Evolutionary conservation across 2,329 filamentous ascomycete species (phyloP).

Genomic region (Penicillium sp.): DNA sequence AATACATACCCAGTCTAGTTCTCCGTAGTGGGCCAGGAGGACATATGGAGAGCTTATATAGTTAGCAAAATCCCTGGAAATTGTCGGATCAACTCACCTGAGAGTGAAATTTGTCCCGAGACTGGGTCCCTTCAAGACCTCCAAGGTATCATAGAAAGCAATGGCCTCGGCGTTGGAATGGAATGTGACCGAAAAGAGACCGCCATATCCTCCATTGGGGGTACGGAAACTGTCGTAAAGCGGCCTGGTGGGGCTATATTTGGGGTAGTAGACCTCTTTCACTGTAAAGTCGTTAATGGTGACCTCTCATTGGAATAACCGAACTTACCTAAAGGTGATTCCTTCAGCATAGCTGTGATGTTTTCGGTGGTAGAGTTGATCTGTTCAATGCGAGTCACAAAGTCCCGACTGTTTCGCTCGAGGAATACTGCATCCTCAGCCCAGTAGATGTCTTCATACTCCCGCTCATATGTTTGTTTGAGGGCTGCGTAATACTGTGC

Average conservation of each 20-base stretch:
- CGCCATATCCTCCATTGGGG: slow-evolving; percentile 80
- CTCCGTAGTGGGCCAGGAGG: slow-evolving; percentile 84
- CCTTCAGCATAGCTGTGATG: slow-evolving; percentile 70
- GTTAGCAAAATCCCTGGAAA: slow-evolving; percentile 13
- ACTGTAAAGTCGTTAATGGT: slow-evolving; percentile 53
- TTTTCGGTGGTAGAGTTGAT: slow-evolving; percentile 85
- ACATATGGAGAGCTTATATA: slow-evolving; percentile 79
- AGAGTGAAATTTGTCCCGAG: slow-evolving; percentile 96
- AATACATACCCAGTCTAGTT: slow-evolving; percentile 78
- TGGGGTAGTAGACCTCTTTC: slow-evolving; percentile 84
- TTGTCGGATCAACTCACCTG: slow-evolving; percentile 43
- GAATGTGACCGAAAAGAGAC: slow-evolving; percentile 83
- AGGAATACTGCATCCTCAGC: slow-evolving; percentile 91
- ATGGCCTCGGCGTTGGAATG: slow-evolving; percentile 68
- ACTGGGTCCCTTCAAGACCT: slow-evolving; percentile 91
- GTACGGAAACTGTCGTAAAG: slow-evolving; percentile 80
- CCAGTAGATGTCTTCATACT: slow-evolving; percentile 91
- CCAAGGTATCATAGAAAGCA: slow-evolving; percentile 80
- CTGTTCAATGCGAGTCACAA: slow-evolving; percentile 75
- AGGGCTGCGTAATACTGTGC: slow-evolving; percentile 69
- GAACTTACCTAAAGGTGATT: slow-evolving; percentile 53
- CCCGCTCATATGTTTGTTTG: slow-evolving; percentile 63
- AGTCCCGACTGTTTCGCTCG: slow-evolving; percentile 94
- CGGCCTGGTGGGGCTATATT: slow-evolving; percentile 66
- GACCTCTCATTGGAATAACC: not conserved